Evolutionary conservation across 176 grass and related monocot genomes (phyloP).

Genomic region (Tillandsia leiboldiana): DNA sequence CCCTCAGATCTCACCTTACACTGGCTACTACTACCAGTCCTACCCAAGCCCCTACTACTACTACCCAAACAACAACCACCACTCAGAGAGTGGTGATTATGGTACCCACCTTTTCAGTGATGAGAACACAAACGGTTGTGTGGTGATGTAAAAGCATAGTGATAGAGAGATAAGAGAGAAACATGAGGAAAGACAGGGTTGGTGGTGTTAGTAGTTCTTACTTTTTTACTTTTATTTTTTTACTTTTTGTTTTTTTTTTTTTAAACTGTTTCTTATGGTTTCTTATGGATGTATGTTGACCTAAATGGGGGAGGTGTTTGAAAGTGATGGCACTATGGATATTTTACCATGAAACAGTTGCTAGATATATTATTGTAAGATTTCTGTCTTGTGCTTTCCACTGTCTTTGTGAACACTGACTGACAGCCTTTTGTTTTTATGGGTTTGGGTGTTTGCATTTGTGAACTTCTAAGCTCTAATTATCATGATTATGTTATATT

Average conservation of each 20-base stretch:
- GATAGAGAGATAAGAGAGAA: no score
- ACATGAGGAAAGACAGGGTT: no score
- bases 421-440: conserved; percentile 21
- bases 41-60: conserved; percentile 45
- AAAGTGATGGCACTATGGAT: conserved; percentile 25
- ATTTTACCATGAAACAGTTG: conserved; percentile 17
- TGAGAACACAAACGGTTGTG: conserved; percentile 79
- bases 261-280: conserved; percentile 30
- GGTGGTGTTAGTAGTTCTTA: conserved; percentile 3
- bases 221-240: neutral
- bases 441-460: conserved; percentile 31
- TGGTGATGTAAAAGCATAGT: conserved; percentile 63
- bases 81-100: conserved; percentile 40
- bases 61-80: conserved; percentile 51
- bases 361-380: conserved; percentile 19
- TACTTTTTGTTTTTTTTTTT: conserved; percentile 12
- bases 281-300: conserved; percentile 38
- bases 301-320: conserved; percentile 27
- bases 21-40: conserved; percentile 73
- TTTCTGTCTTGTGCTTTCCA: conserved; percentile 35
- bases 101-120: conserved; percentile 90
- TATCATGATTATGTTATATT: conserved; percentile 18
- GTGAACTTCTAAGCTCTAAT: conserved; percentile 30
- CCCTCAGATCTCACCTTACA: conserved; percentile 85
- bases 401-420: conserved; percentile 28